Conservation (phyloP, 2,329 filamentous ascomycete genomes). For the Penicillium sp. region DNA sequence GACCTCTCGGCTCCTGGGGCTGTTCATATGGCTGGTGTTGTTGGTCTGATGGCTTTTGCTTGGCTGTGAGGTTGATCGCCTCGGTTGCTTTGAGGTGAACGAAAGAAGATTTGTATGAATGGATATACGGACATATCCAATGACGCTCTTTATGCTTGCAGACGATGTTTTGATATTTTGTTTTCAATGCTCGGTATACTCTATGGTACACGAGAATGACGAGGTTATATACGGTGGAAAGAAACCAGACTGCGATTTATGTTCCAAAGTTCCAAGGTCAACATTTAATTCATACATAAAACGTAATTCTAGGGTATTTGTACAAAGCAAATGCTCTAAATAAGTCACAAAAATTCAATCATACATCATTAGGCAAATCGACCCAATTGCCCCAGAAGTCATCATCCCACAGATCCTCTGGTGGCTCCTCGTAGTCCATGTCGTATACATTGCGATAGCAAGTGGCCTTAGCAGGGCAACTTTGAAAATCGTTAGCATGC, state of each 20-base stretch:
- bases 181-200: background rate
- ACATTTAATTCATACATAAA: background rate
- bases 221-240: background rate
- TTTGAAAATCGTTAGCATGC: slow-evolving; percentile 12
- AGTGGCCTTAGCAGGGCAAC: slow-evolving; percentile 28
- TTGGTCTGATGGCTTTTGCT: slow-evolving; percentile 27
- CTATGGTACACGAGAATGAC: background rate
- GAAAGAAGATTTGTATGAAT: background rate
- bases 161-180: background rate
- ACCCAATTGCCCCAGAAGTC: slow-evolving; percentile 4
- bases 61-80: slow-evolving; percentile 20
- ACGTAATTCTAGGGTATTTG: background rate
- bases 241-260: too few species aligned
- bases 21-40: slow-evolving; percentile 22
- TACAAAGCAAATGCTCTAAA: background rate
- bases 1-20: slow-evolving; percentile 14
- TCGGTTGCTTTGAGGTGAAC: background rate
- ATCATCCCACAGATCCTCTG: slow-evolving; percentile 2
- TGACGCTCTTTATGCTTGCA: slow-evolving; percentile 2
- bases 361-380: background rate
- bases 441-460: slow-evolving; percentile 32
- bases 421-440: slow-evolving; percentile 14
- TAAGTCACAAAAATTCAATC: background rate
- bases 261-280: too few species aligned
- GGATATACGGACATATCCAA: background rate